phyloP scores from a whole-genome alignment of 805 yeast species.

The Scheffersomyces amazonensis region DNA sequence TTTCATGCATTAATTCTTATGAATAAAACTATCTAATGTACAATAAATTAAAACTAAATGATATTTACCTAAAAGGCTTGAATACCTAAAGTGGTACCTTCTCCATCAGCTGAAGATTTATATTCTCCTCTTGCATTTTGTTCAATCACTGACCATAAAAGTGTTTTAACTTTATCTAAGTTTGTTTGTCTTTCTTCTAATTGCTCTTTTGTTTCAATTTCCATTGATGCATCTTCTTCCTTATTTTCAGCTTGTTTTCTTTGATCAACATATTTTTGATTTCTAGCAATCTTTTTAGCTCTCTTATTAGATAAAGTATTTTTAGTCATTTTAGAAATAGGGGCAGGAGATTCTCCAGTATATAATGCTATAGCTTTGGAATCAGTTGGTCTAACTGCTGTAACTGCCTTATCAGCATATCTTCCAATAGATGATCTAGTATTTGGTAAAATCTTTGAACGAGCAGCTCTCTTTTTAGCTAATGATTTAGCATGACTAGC shows the following conservation, averaged over 20 bases:
- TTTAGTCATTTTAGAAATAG: conserved; percentile 45
- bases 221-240: conserved; percentile 49
- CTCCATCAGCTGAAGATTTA: conserved; percentile 46
- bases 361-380: conserved; percentile 44
- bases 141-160: conserved; percentile 71
- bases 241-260: conserved; percentile 51
- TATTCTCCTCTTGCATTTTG: conserved; percentile 49
- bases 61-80: conserved; percentile 43
- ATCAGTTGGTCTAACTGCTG: conserved; percentile 41
- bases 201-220: conserved; percentile 28
- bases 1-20: no score
- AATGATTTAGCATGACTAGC: conserved; percentile 49
- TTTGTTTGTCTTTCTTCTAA: conserved; percentile 22
- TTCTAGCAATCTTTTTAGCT: conserved; percentile 76
- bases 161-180: conserved; percentile 54
- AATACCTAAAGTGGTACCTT: conserved; percentile 84
- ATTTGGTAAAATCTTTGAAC: conserved; percentile 38
- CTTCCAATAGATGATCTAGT: conserved; percentile 43
- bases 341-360: conserved; percentile 30
- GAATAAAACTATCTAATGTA: background rate
- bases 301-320: conserved; percentile 72
- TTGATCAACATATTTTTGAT: conserved; percentile 64
- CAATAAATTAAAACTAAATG: background rate
- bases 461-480: conserved; percentile 54
- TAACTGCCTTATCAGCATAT: conserved; percentile 31